These are phyloP conservation scores for Litchi chinensis DNA, from an alignment of 345 rosid species.

Conservation along the genomic window DNA sequence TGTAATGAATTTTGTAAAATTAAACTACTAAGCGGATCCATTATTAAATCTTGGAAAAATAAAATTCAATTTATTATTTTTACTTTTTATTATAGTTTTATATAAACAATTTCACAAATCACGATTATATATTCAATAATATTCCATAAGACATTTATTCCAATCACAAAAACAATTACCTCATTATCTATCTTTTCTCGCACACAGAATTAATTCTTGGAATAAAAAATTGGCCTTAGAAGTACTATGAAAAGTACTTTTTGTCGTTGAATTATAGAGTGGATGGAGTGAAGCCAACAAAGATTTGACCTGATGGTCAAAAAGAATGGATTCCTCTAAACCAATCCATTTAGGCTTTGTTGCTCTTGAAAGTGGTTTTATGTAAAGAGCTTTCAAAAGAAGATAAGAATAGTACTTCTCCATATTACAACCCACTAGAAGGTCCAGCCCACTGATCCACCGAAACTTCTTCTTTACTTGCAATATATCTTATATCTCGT, in stretches of 20 bases:
- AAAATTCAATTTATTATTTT: too few species aligned
- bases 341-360: neutral
- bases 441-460: neutral
- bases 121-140: too few species aligned
- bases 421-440: neutral
- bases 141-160: too few species aligned
- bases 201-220: neutral
- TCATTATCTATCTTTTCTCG: too few species aligned
- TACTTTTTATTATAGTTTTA: too few species aligned
- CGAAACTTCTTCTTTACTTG: neutral
- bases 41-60: too few species aligned
- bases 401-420: neutral
- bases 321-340: conserved; percentile 23
- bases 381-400: neutral
- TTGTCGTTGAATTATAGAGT: neutral
- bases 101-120: too few species aligned
- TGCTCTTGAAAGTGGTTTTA: neutral
- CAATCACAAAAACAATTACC: neutral
- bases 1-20: too few species aligned
- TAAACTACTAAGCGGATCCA: too few species aligned
- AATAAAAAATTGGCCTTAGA: neutral
- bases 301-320: conserved; percentile 7
- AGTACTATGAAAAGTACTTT: neutral
- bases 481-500: neutral
- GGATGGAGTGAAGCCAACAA: conserved; percentile 23